Percentiles rank a stretch among this genome's conserved stretches.
These are phyloP conservation scores for Suillus bovinus DNA, from an alignment of 768 basidiomycete genomes.

Conservation along the genomic window DNA sequence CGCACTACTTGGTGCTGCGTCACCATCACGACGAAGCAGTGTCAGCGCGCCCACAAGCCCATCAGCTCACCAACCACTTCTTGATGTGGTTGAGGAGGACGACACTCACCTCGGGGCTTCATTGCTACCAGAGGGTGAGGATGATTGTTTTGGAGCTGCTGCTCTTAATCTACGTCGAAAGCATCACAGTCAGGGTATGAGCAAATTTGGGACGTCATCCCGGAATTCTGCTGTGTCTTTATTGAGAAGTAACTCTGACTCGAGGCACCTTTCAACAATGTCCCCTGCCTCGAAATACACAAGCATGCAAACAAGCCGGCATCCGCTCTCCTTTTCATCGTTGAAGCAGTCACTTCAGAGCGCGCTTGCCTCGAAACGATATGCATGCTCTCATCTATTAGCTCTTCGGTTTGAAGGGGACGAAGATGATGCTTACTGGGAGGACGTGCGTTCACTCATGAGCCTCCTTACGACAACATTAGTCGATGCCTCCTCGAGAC, in stretches of 20 bases:
- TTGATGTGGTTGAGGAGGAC: constrained; percentile 44
- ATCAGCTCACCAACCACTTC: constrained; percentile 21
- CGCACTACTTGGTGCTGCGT: constrained; percentile 39
- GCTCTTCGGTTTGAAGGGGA: constrained; percentile 75
- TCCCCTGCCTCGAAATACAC: constrained; percentile 63
- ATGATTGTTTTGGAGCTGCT: constrained; percentile 55
- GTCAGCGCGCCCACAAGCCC: constrained; percentile 45
- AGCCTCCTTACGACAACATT: constrained; percentile 66
- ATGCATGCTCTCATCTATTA: constrained; percentile 76
- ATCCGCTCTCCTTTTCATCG: constrained; percentile 67
- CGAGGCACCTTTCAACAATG: constrained; percentile 32
- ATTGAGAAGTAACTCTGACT: constrained; percentile 14
- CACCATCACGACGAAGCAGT: constrained; percentile 28
- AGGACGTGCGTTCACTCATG: constrained; percentile 78
- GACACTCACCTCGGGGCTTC: constrained; percentile 26
- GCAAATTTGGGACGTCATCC: constrained; percentile 43
- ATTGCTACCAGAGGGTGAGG: constrained; percentile 22
- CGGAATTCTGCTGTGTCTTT: constrained; percentile 17
- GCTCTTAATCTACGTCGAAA: constrained; percentile 62
- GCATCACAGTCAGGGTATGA: constrained; percentile 50
- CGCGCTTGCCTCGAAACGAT: constrained; percentile 72
- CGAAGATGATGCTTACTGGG: constrained; percentile 81
- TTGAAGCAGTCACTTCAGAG: constrained; percentile 60
- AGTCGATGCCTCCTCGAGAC: constrained; percentile 59
- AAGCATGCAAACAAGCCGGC: constrained; percentile 54